phyloP scores from a whole-genome alignment of 83 land plant genomes.

The Thuja plicata region DNA sequence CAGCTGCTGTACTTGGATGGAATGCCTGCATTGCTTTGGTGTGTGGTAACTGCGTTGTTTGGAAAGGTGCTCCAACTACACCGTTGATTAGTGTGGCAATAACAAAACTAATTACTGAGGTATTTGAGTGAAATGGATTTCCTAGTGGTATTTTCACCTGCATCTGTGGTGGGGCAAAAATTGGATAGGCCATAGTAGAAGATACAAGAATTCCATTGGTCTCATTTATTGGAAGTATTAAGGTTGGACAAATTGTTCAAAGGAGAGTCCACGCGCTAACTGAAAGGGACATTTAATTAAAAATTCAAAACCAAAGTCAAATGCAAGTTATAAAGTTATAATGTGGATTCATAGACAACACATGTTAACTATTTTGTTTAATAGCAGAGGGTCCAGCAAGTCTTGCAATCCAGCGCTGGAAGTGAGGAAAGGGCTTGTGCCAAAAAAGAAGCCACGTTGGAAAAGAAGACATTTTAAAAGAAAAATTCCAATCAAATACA shows the following conservation, averaged over 20 bases:
- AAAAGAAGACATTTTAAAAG: too few species aligned
- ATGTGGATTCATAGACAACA: too few species aligned
- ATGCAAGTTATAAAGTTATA: too few species aligned
- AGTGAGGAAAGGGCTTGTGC: too few species aligned
- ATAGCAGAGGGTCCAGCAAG: too few species aligned
- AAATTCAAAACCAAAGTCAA: too few species aligned
- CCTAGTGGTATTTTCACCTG: slow-evolving; percentile 91
- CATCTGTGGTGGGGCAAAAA: slow-evolving; percentile 93
- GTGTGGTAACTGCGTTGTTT: slow-evolving; percentile 94
- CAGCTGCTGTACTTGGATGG: slow-evolving; percentile 99
- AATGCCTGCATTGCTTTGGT: slow-evolving; percentile 96
- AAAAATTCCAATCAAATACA: too few species aligned
- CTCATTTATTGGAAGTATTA: slow-evolving; percentile 94
- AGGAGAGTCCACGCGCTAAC: slow-evolving; percentile 63
- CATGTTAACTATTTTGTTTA: too few species aligned
- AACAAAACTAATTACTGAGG: slow-evolving; percentile 78
- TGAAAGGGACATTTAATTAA: too few species aligned
- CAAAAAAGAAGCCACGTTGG: too few species aligned
- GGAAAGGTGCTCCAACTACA: slow-evolving; percentile 99
- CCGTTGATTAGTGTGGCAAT: slow-evolving; percentile 85
- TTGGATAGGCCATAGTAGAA: slow-evolving; percentile 86
- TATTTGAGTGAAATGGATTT: slow-evolving; percentile 71
- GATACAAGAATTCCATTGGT: slow-evolving; percentile 81
- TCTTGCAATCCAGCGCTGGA: too few species aligned
- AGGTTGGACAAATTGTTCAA: slow-evolving; percentile 88